Evolutionary conservation across 2,329 filamentous ascomycete genomes (phyloP).

Genomic region (Trichoderma polysporum): DNA sequence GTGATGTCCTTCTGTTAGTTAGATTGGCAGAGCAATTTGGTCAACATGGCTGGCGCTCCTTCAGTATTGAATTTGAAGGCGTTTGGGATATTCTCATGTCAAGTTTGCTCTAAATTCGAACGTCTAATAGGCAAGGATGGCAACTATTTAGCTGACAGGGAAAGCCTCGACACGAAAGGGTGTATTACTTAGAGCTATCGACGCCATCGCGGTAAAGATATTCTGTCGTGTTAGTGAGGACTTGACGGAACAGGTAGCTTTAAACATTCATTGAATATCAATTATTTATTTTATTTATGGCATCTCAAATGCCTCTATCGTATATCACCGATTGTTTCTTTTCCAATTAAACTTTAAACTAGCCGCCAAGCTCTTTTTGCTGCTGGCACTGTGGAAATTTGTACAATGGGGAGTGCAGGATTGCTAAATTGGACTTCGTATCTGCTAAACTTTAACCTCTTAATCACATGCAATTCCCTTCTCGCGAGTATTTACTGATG

Average conservation of each 20-base stretch:
- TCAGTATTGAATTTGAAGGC: conserved; percentile 32
- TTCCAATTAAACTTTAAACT: background rate
- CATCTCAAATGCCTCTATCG: background rate
- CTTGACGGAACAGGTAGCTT: background rate
- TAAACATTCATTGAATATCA: no score
- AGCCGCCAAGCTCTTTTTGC: background rate
- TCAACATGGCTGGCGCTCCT: conserved; percentile 31
- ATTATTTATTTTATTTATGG: no score
- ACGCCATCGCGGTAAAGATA: background rate
- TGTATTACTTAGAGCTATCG: background rate
- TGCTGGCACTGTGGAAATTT: background rate
- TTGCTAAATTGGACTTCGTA: background rate
- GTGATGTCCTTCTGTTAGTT: conserved; percentile 22
- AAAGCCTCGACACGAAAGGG: background rate
- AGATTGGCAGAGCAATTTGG: conserved; percentile 35
- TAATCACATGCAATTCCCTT: background rate
- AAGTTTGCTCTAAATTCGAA: no score
- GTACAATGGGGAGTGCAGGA: no score
- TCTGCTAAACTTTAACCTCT: background rate
- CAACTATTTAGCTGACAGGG: conserved; percentile 3
- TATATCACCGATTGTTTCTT: background rate
- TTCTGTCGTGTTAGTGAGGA: background rate
- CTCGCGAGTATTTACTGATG: background rate
- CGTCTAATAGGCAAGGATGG: background rate
- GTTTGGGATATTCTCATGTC: background rate